A percentile compares a stretch with the other conserved stretches of the same genome.
These are phyloP conservation scores for Typha latifolia DNA, from an alignment of 176 grass and related monocot genomes.

Conservation along the genomic window DNA sequence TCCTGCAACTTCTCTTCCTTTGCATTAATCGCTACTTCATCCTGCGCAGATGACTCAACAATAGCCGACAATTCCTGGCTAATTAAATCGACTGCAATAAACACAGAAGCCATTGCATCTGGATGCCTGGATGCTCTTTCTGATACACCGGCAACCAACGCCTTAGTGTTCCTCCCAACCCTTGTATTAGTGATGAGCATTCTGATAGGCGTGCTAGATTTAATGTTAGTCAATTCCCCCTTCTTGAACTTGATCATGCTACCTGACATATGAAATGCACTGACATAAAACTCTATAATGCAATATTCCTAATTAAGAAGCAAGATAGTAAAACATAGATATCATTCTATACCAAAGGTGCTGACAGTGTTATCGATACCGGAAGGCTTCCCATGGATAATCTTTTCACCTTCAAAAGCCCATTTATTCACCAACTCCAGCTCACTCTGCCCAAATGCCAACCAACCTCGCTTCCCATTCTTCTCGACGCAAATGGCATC, in stretches of 20 bases:
- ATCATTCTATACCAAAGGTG: constrained; percentile 46
- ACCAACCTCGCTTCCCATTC: constrained; percentile 22
- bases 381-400: constrained; percentile 88
- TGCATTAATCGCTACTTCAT: constrained; percentile 43
- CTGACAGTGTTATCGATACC: constrained; percentile 84
- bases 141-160: constrained; percentile 63
- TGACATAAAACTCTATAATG: constrained; percentile 6
- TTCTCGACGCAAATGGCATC: constrained; percentile 16
- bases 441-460: constrained; percentile 28
- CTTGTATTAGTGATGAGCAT: constrained; percentile 90
- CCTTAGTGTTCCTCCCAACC: constrained; percentile 89
- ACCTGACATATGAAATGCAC: constrained; percentile 27
- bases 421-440: constrained; percentile 65
- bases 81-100: constrained; percentile 68
- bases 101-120: constrained; percentile 54
- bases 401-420: constrained; percentile 87
- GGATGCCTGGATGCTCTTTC: constrained; percentile 63
- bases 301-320: too few species aligned
- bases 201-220: constrained; percentile 48
- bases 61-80: constrained; percentile 61
- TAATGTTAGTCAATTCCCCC: constrained; percentile 46
- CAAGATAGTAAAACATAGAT: neutral
- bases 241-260: constrained; percentile 91
- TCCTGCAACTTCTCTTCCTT: constrained; percentile 84
- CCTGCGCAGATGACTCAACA: constrained; percentile 41